Evolutionary conservation across 441 rosid genomes (phyloP), one percentile per base, ranked within the genome.

Genomic region (Brassica hybrid): DNA sequence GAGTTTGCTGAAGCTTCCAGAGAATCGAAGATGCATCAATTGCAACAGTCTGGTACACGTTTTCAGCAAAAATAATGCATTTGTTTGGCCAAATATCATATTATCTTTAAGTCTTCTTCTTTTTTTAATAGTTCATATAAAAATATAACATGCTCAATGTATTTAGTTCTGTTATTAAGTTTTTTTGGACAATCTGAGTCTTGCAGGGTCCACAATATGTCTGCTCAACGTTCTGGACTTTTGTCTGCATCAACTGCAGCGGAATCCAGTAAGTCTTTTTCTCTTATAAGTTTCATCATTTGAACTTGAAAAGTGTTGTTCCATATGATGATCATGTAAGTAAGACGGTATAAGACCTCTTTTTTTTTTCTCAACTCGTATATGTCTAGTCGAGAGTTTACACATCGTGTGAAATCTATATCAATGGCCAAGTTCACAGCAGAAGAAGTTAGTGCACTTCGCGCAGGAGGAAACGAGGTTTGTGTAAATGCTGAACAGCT

Each of bases 151-250:
- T 27, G 5, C 9, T 38, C 56, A 48, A 45, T 11, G 27, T 23
- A 61, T 30, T 8, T 32, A 1, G 30, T 14, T 72, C 5, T 57
- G 32, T 30, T n/a, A 12, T 0, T 64, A 38, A 1, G 56, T 25
- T 65, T 65, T 59, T 6, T 59, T 6, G 10, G 64, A 82, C 65
- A 43, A 27, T 58, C 38, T 30, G 6, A 36, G 77, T 43, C 43
- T 69, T 60, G 38, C 87, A 95, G 98, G 99, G 98, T 64, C 98
- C 99, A 1, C 99, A 95, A 75, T 93, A 93, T 75, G 97, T 92
- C 27, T 95, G 99, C 84, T 88, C 94, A 71, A 95, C 95, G 13
- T 95, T 95, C 84, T 85, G 77, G 76, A 89, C 97, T 65, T 96
- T 96, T 83, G 87, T 93, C 67, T 96, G 99, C 89, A 89, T 86